Evolutionary conservation across 129 eudicot species (phyloP), one percentile per base, ranked within the genome.

Genomic region (Heracleum sosnowskyi): DNA sequence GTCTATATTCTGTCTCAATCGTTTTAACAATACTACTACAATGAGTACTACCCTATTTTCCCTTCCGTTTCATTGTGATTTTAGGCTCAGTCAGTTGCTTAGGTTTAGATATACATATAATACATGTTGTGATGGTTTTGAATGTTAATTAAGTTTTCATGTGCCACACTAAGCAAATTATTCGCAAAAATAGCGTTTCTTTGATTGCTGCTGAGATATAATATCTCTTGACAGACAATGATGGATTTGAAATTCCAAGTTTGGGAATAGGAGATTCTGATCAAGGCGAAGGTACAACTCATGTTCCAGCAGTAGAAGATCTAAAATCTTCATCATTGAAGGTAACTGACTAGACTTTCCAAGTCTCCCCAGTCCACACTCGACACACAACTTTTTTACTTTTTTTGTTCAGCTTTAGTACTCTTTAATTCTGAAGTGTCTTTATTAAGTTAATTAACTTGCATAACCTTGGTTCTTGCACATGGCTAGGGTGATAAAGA

Each of bases 231-330:
- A 41, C 79, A 92, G 97, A 96, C 86, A 96, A 88, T 63, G 99
- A 96, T 78, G 99, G 93, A 86, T 96, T 90, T 87, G 95, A 90
- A 77, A 90, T 96, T 83, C 97, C 99, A 77, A 96, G 99, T 87
- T 82, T 96, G 95, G 99, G 82, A 80, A 90, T 92, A 47, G 97
- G 78, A 81, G 94, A 87, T 53, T 78, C 81, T 71, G 78, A 76
- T 40, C 79, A 85, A 45, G 82, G 73, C 76, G 78, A 88, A 45
- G 79, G 73, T 76, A 80, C 70, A 66, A 34, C 62, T 35, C 77
- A 80, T 75, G 80, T 82, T 73, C 80, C 80, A 18, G 76, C 77
- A 83, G 83, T 84, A 83, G 93, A 87, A 80, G 89, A 81, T 9
- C 49, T 86, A 0, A 91, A 88, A 78, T 73, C 72, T 22, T 82